Base-by-base conservation (phyloP, 331 rosid genomes). In the Dryas integrifolia region DNA sequence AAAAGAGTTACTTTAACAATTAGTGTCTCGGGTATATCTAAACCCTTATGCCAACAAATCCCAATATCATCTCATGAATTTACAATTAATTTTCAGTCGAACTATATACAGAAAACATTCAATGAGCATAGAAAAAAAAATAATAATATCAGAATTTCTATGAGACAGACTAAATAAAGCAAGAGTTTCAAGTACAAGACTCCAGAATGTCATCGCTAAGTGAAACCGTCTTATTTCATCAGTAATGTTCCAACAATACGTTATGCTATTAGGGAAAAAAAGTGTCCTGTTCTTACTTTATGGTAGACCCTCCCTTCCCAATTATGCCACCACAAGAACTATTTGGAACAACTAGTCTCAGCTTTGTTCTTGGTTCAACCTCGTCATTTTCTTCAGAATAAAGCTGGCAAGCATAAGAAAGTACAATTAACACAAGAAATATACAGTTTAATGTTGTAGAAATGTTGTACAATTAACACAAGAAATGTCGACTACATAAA, bases 271-370 rank as follows among this genome's bases (percentile, higher is more conserved):
- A 62, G 30, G 64, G 35, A 72, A 51, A 75, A 59, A 77, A 59
- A 72, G 58, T 77, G 43, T 1, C 38, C 40, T 39, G 74, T 56
- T 48, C 81, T 56, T 88, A 95, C 99, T 96, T 92, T 69, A 95
- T 95, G 63, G 98, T 95, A 74, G 99, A 85, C 21, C 99, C 99
- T 77, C 96, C 98, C 83, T 95, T 95, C 78, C 99, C 99, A 78
- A 95, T 95, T 82, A 95, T 90, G 76, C 98, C 99, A 82, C 99
- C 99, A 77, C 99, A 95, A 65, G 96, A 92, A 80, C 97, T 90
- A 74, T 95, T 89, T 53, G 99, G 99, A 83, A 92, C 99, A 69
- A 95, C 71, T 67, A 95, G 92, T 78, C 91, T 88, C 86, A 90
- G 97, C 90, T 86, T 95, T 53, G 92, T 84, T 79, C 82, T 90